phyloP scores from a whole-genome alignment of 257 asterid species.

The Jasminum sambac region DNA sequence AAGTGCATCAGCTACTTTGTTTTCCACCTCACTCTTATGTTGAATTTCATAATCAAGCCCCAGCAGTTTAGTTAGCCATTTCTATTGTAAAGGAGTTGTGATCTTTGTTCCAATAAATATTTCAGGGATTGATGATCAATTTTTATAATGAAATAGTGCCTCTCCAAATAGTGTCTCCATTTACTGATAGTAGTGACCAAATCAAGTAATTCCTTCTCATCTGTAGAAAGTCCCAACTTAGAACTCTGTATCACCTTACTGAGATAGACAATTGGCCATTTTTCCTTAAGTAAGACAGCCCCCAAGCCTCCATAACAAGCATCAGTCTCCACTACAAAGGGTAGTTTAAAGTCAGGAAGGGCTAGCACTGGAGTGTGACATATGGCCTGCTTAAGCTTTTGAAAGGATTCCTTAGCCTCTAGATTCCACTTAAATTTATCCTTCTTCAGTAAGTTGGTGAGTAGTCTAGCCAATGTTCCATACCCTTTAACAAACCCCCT shows the following conservation, averaged over 20 bases:
- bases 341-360: slow-evolving; percentile 7
- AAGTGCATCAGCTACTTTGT: neutral
- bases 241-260: too few relatives aligned
- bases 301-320: too few relatives aligned
- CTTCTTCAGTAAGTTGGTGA: neutral
- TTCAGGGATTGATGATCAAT: too few relatives aligned
- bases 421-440: neutral
- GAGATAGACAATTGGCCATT: slow-evolving; percentile 10
- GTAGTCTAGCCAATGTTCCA: neutral
- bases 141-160: too few relatives aligned
- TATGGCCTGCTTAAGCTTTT: neutral
- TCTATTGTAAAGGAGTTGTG: neutral
- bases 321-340: neutral
- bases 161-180: neutral
- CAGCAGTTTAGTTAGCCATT: neutral
- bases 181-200: neutral
- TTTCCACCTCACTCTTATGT: neutral
- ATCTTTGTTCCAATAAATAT: too few relatives aligned
- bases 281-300: neutral
- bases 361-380: neutral
- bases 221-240: too few relatives aligned
- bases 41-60: neutral
- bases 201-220: too few relatives aligned
- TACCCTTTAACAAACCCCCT: neutral
- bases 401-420: neutral